phyloP scores from a whole-genome alignment of 176 grass and related monocot species.

The Thalia dealbata region DNA sequence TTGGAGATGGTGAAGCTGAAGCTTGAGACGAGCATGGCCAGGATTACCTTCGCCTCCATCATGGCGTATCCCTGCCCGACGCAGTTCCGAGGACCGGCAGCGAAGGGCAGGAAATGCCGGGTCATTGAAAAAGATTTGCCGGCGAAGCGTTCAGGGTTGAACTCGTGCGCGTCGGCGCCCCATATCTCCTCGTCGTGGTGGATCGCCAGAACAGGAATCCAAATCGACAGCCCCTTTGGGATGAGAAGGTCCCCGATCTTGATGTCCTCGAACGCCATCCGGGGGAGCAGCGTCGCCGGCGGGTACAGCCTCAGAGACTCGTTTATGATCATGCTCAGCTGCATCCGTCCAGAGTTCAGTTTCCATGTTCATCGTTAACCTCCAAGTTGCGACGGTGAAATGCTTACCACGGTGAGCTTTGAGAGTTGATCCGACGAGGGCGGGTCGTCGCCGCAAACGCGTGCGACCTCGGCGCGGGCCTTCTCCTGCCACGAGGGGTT shows the following conservation, averaged over 20 bases:
- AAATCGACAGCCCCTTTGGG: constrained; percentile 30
- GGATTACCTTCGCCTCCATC: constrained; percentile 53
- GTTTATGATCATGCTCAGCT: constrained; percentile 64
- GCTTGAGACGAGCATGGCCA: constrained; percentile 37
- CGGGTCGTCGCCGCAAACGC: constrained; percentile 45
- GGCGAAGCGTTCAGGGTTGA: constrained; percentile 38
- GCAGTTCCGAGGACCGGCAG: constrained; percentile 40
- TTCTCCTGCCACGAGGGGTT: constrained; percentile 68
- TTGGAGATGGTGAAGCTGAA: constrained; percentile 40
- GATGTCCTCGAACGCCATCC: constrained; percentile 30
- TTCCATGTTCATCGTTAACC: too few relatives aligned
- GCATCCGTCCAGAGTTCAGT: too few relatives aligned
- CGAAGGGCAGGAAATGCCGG: constrained; percentile 59
- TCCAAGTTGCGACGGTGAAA: too few relatives aligned
- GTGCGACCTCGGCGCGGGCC: constrained; percentile 54
- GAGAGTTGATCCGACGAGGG: constrained; percentile 64
- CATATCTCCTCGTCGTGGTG: constrained; percentile 44
- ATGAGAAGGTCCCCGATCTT: constrained; percentile 31
- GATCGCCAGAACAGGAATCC: constrained; percentile 29
- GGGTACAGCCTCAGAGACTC: constrained; percentile 48
- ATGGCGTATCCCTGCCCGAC: constrained; percentile 49
- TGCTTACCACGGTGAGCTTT: constrained; percentile 65
- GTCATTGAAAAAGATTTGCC: constrained; percentile 35
- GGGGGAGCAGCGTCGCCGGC: constrained; percentile 38
- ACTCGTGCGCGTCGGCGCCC: constrained; percentile 41